Percentiles rank a stretch among this genome's conserved stretches.
These are phyloP conservation scores for Coemansia sp. DNA, from an alignment of 192 early-diverging fungal species.

Conservation along the genomic window DNA sequence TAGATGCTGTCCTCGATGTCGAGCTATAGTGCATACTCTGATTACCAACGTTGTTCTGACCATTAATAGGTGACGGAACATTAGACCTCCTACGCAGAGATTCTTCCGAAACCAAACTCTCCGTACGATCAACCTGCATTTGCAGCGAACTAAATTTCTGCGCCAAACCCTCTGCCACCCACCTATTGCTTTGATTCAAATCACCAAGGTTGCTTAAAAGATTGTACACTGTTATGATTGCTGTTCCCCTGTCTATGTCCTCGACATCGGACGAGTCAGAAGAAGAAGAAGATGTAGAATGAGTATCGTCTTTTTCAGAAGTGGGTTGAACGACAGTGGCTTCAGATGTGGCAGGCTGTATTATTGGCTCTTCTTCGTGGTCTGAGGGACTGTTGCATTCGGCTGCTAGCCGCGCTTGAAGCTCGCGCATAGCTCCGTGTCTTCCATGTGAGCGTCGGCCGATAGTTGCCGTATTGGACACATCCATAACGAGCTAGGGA, in stretches of 20 bases:
- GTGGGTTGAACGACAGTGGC: neutral
- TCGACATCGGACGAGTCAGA: conserved; percentile 31
- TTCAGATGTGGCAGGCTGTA: neutral
- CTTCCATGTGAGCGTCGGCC: conserved; percentile 41
- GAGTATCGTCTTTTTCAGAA: neutral
- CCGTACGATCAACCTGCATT: conserved; percentile 21
- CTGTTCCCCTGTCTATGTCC: conserved; percentile 48
- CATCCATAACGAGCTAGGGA: conserved; percentile 20
- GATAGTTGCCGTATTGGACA: conserved; percentile 46
- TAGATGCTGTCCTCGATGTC: neutral
- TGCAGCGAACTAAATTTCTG: conserved; percentile 45
- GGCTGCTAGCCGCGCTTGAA: conserved; percentile 27
- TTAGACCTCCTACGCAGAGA: neutral
- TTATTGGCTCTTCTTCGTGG: neutral
- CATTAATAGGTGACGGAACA: neutral
- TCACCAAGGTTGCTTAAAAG: conserved; percentile 47
- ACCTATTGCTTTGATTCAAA: conserved; percentile 47
- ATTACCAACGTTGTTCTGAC: conserved; percentile 4
- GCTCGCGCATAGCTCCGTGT: conserved; percentile 31
- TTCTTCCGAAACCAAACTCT: conserved; percentile 8
- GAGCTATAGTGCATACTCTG: conserved; percentile 1
- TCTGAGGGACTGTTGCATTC: neutral
- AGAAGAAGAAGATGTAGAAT: neutral
- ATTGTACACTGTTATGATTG: conserved; percentile 52
- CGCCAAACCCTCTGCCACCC: conserved; percentile 33